Evolutionary conservation across 768 basidiomycete species (phyloP), one percentile per base, ranked within the genome.

Genomic region (Auricularia sp.): DNA sequence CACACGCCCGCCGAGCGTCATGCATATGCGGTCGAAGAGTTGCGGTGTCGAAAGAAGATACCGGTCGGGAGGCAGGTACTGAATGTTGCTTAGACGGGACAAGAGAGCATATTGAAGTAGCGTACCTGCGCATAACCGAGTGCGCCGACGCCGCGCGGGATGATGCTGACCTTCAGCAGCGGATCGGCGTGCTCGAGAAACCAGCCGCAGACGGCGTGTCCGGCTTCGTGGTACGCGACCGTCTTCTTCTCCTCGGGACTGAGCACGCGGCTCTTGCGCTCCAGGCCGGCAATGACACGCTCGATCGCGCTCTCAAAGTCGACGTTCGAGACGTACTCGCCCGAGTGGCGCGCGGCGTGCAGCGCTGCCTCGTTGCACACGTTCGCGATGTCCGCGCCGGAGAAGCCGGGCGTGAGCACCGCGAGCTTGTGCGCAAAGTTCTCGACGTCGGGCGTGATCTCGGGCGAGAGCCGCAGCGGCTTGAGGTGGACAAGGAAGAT

Each of bases 301-400:
- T 99, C 97, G 68, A 99, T 98, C 8, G 97, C 95, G 58, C 90
- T 92, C 72, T 98, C 96, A 73, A 99, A 99, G 77, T 99, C 91
- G 33, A 80, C 78, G 62, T 94, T 88, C 66, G 85, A 82, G 10
- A 99, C 88, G 33, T 75, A 83, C 58, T 95, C 92, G 16, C 88
- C 86, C 3, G 83, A 82, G 64, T 88, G 85, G 65, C 97, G 87
- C 36, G 97, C 97, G 18, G 96, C 96, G 66, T 95, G 90, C 42
- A 99, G 80, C 1, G 97, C 97, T 35, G 94, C 94, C 75, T 99
- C 97, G 74, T 99, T 99, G 75, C 94, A 97, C 21, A 98, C 96
- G 71, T 99, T 99, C 66, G 97, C 97, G 69, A 99, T 96, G 73
- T 99, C 97, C 2, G 97, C 97, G 69, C 97, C 97, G 14, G 94